Base-by-base conservation (phyloP, 805 yeast genomes). In the Hanseniaspora pseudoguilliermondii region DNA sequence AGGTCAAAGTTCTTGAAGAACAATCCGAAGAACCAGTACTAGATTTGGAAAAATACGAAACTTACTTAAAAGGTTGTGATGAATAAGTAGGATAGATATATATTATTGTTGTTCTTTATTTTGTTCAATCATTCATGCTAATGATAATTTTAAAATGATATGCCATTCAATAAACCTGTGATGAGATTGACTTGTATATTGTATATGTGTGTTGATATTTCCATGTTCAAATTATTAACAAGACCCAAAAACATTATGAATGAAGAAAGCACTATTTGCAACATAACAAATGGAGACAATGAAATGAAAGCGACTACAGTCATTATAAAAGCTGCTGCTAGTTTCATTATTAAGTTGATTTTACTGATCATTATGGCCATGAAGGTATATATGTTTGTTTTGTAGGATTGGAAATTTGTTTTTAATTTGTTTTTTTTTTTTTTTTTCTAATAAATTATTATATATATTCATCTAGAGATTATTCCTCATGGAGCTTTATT, bases 1-100 rank as follows among this genome's bases (percentile, higher is more conserved):
- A 87, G 71, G 70, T 91, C 61, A 77, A 83, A 70, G 70, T 86
- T 58, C 73, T 76, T 61, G 72, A 73, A 16, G 69, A 63, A 2
- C 69, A 66, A 13, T 79, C 73, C 18, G 68, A 61, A 18, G 72
- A 69, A n/a, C 79, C 73, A 15, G 74, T 85, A 64, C 66, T 83
- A 69, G 69, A 72, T 57, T 77, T 74, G 63, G 81, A 75, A 52
- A 78, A 73, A 54, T 84, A 84, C 67, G 78, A 76, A 62, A 71
- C 71, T 44, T 75, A 77, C 55, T 73, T 86, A 63, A 76, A 81
- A 61, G 56, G 47, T 27, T 46, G 50, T 18, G 56, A 53, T 16
- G 56, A 52, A 44, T 52, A 52, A 52, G 81, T 78, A 76, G 47
- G 66, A 38, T 51, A 21, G 76, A 47, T 66, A 38, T 54, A 34